A percentile compares a stretch with the other conserved stretches of the same genome.
phyloP scores from a whole-genome alignment of 176 grass and related monocot genomes.

The Saccharum spontaneum region DNA sequence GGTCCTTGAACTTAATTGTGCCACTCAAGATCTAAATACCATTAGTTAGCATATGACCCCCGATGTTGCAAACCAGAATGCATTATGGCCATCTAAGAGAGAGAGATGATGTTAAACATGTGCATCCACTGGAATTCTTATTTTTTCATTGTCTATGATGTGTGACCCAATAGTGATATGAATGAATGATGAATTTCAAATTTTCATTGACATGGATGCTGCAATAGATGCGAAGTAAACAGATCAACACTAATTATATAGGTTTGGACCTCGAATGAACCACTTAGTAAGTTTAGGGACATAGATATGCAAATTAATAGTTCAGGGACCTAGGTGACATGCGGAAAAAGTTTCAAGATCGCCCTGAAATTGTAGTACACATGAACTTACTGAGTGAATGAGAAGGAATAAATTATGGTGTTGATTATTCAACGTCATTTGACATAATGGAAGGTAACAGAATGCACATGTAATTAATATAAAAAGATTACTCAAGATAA shows the following conservation, averaged over 20 bases:
- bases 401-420: neutral
- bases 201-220: neutral
- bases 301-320: neutral
- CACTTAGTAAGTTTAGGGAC: neutral
- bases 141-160: neutral
- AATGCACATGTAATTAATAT: neutral
- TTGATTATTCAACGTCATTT: neutral
- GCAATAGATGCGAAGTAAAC: neutral
- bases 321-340: neutral
- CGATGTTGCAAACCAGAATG: neutral
- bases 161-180: neutral
- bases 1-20: neutral
- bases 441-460: neutral
- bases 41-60: neutral
- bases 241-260: neutral
- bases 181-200: neutral
- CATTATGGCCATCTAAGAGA: neutral
- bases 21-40: neutral
- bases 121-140: neutral
- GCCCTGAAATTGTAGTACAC: neutral
- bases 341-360: neutral
- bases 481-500: slow-evolving; percentile 21
- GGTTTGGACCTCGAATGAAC: neutral
- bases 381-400: neutral
- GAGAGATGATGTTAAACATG: neutral